These are phyloP conservation scores for Hypomyces perniciosus DNA, from an alignment of 2,329 filamentous ascomycete species.

Conservation along the genomic window DNA sequence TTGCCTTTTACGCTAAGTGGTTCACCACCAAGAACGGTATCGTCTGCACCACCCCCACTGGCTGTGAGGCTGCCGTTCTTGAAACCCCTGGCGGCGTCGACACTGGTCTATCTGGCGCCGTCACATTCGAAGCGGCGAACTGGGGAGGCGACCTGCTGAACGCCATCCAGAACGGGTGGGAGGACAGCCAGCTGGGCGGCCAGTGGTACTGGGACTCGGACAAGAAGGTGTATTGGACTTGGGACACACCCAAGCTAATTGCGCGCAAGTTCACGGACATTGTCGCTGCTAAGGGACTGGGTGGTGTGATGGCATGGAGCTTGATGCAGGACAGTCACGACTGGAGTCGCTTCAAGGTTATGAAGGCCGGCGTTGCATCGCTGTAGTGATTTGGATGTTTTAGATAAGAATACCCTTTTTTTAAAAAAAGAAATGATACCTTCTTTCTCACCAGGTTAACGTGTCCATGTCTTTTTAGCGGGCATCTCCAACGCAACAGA, in stretches of 20 bases:
- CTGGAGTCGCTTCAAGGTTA: slow-evolving; percentile 37
- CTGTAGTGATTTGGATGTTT: no score
- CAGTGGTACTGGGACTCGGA: slow-evolving; percentile 49
- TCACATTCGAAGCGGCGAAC: slow-evolving; percentile 34
- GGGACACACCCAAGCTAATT: slow-evolving; percentile 46
- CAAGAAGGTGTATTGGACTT: slow-evolving; percentile 47
- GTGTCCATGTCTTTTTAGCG: no score
- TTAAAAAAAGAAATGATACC: no score
- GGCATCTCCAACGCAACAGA: no score
- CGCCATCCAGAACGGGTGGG: slow-evolving; percentile 34
- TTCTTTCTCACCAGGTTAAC: no score
- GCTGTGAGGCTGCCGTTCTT: slow-evolving; percentile 52
- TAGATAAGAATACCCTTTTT: no score
- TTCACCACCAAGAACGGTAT: slow-evolving; percentile 48
- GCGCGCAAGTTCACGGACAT: slow-evolving; percentile 40
- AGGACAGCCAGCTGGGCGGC: slow-evolving; percentile 43
- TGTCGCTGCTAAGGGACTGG: slow-evolving; percentile 35
- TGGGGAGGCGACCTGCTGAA: slow-evolving; percentile 31
- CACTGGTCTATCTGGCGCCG: slow-evolving; percentile 39
- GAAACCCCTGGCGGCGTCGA: no score
- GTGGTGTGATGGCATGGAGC: slow-evolving; percentile 50
- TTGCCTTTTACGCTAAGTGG: slow-evolving; percentile 65
- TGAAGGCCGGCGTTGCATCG: slow-evolving; percentile 29
- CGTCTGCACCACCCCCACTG: slow-evolving; percentile 45
- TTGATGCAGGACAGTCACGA: slow-evolving; percentile 43